phyloP scores from a whole-genome alignment of 2,329 filamentous ascomycete genomes.

The Fonsecaea nubica region DNA sequence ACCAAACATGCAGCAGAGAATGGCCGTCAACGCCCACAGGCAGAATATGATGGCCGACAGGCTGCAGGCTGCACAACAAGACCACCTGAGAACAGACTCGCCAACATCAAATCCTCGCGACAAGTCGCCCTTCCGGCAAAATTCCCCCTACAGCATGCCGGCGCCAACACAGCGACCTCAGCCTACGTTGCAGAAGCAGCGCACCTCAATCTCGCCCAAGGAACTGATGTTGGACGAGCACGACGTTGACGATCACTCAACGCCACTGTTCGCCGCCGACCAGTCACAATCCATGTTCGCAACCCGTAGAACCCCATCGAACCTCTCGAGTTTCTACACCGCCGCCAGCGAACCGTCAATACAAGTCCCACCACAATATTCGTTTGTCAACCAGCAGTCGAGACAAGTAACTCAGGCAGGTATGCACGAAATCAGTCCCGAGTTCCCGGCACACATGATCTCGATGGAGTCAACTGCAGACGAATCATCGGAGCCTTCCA shows the following conservation, averaged over 20 bases:
- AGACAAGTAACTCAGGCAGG: constrained; percentile 43
- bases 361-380: constrained; percentile 40
- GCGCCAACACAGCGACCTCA: constrained; percentile 50
- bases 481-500: constrained; percentile 48
- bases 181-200: constrained; percentile 55
- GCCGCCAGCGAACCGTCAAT: constrained; percentile 33
- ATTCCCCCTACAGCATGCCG: constrained; percentile 64
- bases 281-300: constrained; percentile 60
- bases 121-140: constrained; percentile 80
- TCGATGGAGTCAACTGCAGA: constrained; percentile 68
- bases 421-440: constrained; percentile 55
- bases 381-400: constrained; percentile 40
- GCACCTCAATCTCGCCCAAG: constrained; percentile 90
- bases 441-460: constrained; percentile 65
- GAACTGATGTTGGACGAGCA: constrained; percentile 87
- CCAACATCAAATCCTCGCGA: constrained; percentile 65
- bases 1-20: constrained; percentile 45
- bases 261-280: constrained; percentile 72
- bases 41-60: constrained; percentile 73
- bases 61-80: constrained; percentile 78
- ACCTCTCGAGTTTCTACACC: constrained; percentile 45
- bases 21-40: constrained; percentile 57
- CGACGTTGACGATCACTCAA: constrained; percentile 72
- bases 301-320: constrained; percentile 47
- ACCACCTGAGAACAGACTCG: constrained; percentile 68